Base-by-base conservation (phyloP, 345 rosid species). In the Salix viminalis region DNA sequence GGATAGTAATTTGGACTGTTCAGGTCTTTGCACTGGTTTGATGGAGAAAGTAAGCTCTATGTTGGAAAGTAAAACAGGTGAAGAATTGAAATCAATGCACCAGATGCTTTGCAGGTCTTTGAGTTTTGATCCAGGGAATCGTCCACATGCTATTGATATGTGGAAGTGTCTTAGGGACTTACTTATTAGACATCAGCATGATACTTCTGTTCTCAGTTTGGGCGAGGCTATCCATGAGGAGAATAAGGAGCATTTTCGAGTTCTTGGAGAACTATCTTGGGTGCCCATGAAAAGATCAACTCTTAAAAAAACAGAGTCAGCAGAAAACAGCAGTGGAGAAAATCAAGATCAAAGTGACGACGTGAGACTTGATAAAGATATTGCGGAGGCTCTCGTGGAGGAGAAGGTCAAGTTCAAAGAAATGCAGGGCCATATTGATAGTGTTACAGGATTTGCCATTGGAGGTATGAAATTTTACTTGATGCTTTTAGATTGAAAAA, bases 381-480 rank as follows among this genome's bases (percentile, higher is more conserved):
- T 90, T 69, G 65, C 71, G 65, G 84, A 85, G 67, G 89, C 87
- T 34, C 74, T 93, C 73, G 76, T 82, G 21, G 76, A 83, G 73
- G 90, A 88, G 73, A 85, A 83, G 52, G 72, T 91, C 64, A 88
- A 87, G 78, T 83, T 80, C 56, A 91, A 83, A 83, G 90, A 87
- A 71, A 41, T 93, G 81, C 84, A 41, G 68, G 93, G 97, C 60
- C 99, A 93, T 83, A 91, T 87, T 75, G 94, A 85, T 86, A 85
- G 89, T 80, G 85, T 95, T 72, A 93, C 98, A 0, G 92, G 89
- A 71, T 89, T 95, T 70, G 90, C 96, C 1, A 4, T 93, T 65
- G 99, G 94, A 89, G 97, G 99, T 95, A 84, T 79, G 77, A 16
- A 21, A 70, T 67, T 68, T 75, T 78, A 65, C 67, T 48, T 34